Base-by-base conservation (phyloP, 768 basidiomycete genomes). In the Floccularia luteovirens region DNA sequence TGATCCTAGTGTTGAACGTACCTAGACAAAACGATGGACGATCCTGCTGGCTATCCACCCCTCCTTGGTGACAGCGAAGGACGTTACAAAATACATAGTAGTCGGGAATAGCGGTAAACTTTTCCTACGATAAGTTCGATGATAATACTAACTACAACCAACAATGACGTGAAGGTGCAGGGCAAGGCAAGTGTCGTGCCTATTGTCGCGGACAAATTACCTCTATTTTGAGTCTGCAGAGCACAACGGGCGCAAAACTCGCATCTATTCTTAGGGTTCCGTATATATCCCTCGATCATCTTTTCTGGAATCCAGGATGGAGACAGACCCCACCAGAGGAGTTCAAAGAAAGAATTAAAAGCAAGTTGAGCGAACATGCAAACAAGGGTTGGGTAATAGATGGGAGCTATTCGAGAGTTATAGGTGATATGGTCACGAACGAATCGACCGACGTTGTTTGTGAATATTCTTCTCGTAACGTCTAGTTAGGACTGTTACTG, bases 281-380 rank as follows among this genome's bases (percentile, higher is more conserved):
- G 3, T 58, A 57, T 45, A 63, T 78, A 16, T 43, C 66, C 6
- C 56, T 80, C 38, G 77, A 82, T 43, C 39, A 22, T 32, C 37
- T 77, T 5, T 60, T 56, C 43, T 79, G 73, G 73, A 41, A 63
- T 23, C 75, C 77, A 3, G 68, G 62, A 3, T 79, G 76, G 75
- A 41, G 48, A 32, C 33, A 44, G 41, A 47, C 55, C 1, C 48
- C 67, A 5, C 24, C 31, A 4, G 58, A 56, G 7, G 59, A 62
- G 22, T 64, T 60, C 37, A 52, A 44, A 38, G 50, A 30, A 13
- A 62, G 53, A 3, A 54, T 66, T n/a, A 48, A 51, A 1, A 43
- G 41, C 0, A 51, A 51, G 6, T 45, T 73, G 12, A 55, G 49
- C 8, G 39, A 57, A 20, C 43, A 38, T 24, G 55, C 56, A 12